These are phyloP conservation scores for Corylus americana DNA, from an alignment of 306 rosid species.

Conservation along the genomic window DNA sequence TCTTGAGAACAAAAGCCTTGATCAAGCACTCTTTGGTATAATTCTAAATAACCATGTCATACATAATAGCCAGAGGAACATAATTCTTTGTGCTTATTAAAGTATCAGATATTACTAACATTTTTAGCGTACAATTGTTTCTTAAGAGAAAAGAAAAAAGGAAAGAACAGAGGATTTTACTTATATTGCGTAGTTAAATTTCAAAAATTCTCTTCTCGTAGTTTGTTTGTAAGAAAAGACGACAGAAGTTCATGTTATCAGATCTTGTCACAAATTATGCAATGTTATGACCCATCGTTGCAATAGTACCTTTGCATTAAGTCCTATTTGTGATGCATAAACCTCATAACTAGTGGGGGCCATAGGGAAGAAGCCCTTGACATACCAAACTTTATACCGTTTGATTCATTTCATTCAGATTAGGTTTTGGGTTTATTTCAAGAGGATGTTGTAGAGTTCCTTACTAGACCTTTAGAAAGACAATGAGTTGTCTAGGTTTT, in stretches of 20 bases:
- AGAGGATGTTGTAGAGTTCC: neutral
- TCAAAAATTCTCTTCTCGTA: neutral
- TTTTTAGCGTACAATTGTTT: neutral
- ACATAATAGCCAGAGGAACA: neutral
- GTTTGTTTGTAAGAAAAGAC: neutral
- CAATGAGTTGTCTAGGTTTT: neutral
- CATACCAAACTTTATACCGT: neutral
- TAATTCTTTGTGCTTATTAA: no score
- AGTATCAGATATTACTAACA: no score
- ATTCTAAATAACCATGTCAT: neutral
- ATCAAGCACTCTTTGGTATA: constrained; percentile 84
- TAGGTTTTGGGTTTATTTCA: neutral
- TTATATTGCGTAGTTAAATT: neutral
- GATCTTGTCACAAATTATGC: neutral
- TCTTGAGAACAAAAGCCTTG: constrained; percentile 79
- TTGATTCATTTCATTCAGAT: neutral
- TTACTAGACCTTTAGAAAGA: neutral
- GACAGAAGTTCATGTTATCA: neutral
- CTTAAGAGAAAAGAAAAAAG: neutral
- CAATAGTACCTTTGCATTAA: neutral
- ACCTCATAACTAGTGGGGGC: neutral
- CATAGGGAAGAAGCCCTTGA: neutral
- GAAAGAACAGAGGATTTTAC: neutral
- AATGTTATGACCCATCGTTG: neutral
- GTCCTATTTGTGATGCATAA: neutral